phyloP scores from a whole-genome alignment of 1,284 basidiomycete genomes.

The Veloboletus limbatus region DNA sequence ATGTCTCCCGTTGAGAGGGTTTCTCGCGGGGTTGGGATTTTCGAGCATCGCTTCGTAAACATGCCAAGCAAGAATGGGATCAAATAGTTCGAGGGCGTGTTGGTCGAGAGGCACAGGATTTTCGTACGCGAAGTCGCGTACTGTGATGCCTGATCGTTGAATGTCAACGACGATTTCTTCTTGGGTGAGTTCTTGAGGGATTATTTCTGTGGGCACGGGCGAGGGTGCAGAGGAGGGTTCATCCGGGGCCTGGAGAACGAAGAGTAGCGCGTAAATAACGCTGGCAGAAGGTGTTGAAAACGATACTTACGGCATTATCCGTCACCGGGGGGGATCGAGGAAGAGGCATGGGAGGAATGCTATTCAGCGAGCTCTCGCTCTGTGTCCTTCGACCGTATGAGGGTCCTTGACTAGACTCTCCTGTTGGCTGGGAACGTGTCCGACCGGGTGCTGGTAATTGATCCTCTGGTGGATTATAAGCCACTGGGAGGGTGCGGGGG shows the following conservation, averaged over 20 bases:
- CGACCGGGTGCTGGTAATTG: conserved; percentile 10
- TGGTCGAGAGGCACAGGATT: conserved; percentile 9
- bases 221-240: conserved; percentile 30
- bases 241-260: conserved; percentile 13
- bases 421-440: conserved; percentile 18
- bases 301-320: conserved; percentile 28
- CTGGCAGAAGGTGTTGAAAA: not conserved
- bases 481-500: conserved; percentile 7
- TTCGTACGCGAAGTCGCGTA: conserved; percentile 49
- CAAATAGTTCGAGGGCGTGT: conserved; percentile 39
- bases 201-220: conserved; percentile 41
- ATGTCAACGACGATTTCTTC: conserved; percentile 35
- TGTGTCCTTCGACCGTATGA: conserved; percentile 23
- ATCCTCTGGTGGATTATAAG: conserved; percentile 14
- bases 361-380: conserved; percentile 19
- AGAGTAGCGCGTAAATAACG: not conserved
- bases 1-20: conserved; percentile 41
- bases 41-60: conserved; percentile 31
- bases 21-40: conserved; percentile 31
- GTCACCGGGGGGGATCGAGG: conserved; percentile 6
- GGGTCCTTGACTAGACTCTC: conserved; percentile 22
- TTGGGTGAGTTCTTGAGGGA: conserved; percentile 34
- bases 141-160: conserved; percentile 43
- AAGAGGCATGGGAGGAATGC: conserved; percentile 7
- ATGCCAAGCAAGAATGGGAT: conserved; percentile 37